Evolutionary conservation across 2,329 filamentous ascomycete genomes (phyloP).

Genomic region (Penicillium sp.): DNA sequence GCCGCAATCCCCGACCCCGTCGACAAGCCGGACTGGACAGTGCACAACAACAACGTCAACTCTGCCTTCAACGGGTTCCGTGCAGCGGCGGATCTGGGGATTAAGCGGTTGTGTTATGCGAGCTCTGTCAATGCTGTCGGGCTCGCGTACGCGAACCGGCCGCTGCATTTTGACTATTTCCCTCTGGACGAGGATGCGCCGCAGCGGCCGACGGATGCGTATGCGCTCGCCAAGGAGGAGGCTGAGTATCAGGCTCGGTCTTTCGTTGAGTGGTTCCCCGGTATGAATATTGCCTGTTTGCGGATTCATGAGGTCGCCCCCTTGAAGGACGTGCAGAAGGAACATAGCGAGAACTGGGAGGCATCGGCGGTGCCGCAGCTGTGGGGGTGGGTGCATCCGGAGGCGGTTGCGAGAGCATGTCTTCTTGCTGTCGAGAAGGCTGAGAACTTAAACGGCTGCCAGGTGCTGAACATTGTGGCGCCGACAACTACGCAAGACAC

Average conservation of each 20-base stretch:
- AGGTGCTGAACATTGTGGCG: constrained; percentile 44
- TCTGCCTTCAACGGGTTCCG: constrained; percentile 47
- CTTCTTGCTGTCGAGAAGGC: constrained; percentile 38
- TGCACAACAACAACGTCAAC: constrained; percentile 46
- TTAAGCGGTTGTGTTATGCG: constrained; percentile 43
- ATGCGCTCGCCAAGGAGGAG: constrained; percentile 44
- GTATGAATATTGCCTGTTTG: constrained; percentile 44
- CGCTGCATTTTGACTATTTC: constrained; percentile 43
- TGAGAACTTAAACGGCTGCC: constrained; percentile 37
- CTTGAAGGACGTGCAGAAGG: constrained; percentile 34
- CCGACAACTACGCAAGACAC: constrained; percentile 35
- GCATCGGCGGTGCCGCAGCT: constrained; percentile 40
- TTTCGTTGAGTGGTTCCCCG: constrained; percentile 44
- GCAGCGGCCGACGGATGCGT: constrained; percentile 39
- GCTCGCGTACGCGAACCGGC: constrained; percentile 43
- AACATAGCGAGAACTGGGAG: constrained; percentile 41
- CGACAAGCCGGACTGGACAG: constrained; percentile 35
- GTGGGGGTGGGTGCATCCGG: constrained; percentile 44
- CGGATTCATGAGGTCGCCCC: constrained; percentile 45
- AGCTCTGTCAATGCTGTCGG: constrained; percentile 46
- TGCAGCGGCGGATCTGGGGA: constrained; percentile 41
- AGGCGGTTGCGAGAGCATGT: constrained; percentile 43
- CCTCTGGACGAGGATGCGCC: constrained; percentile 44
- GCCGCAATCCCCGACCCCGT: constrained; percentile 45
- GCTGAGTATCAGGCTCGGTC: constrained; percentile 40